Evolutionary conservation across 1,139 yeast species (phyloP).

Genomic region (Pneumocystis wakefieldiae): DNA sequence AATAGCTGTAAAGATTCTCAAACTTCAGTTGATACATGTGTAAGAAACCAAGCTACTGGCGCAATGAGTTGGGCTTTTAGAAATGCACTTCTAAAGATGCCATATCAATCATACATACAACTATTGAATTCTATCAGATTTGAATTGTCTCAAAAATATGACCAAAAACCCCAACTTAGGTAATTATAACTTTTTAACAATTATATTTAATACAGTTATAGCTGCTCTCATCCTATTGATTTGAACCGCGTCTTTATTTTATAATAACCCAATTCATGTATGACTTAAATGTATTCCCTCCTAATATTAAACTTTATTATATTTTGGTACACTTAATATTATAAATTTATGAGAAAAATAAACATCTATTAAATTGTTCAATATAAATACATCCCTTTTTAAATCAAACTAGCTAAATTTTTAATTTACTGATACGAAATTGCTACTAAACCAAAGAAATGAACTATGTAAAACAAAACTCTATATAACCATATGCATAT

Average conservation of each 20-base stretch:
- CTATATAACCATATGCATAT: background rate
- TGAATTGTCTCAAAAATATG: constrained; percentile 20
- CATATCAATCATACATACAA: constrained; percentile 62
- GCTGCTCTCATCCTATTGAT: background rate
- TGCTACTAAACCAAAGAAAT: background rate
- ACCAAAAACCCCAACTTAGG: background rate
- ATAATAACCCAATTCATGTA: background rate
- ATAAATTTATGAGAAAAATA: background rate
- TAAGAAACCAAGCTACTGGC: constrained; percentile 51
- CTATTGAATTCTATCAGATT: constrained; percentile 68
- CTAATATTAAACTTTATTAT: background rate
- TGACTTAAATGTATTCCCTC: background rate
- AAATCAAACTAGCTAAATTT: background rate
- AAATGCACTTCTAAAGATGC: constrained; percentile 47
- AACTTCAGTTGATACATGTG: constrained; percentile 9
- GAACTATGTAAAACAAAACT: background rate
- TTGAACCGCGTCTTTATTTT: background rate
- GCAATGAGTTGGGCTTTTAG: constrained; percentile 91
- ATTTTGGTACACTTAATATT: background rate
- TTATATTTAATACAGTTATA: background rate
- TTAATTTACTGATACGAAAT: background rate
- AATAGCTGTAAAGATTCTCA: constrained; percentile 7
- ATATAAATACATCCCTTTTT: background rate
- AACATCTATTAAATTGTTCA: background rate
- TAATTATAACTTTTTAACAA: background rate